These are phyloP conservation scores for Fusarium sp. DNA, from an alignment of 2,329 filamentous ascomycete genomes.

Conservation along the genomic window DNA sequence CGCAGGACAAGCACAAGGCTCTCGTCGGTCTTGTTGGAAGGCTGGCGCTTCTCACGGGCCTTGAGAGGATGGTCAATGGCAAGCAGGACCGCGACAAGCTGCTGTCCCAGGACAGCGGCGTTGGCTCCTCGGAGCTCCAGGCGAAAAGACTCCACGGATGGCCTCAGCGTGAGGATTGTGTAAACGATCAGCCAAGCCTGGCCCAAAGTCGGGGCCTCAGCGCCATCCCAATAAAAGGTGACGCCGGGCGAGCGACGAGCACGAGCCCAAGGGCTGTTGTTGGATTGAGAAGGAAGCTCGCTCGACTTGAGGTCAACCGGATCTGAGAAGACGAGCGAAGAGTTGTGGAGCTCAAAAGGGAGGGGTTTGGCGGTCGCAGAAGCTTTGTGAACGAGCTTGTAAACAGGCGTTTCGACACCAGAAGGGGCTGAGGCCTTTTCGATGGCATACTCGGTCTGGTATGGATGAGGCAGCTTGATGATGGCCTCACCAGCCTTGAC, in stretches of 20 bases:
- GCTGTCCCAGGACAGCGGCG: constrained; percentile 50
- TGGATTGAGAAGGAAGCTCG: constrained; percentile 61
- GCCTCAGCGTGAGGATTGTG: constrained; percentile 63
- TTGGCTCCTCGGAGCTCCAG: constrained; percentile 57
- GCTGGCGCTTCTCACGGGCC: constrained; percentile 47
- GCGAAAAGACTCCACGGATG: constrained; percentile 61
- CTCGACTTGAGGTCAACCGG: constrained; percentile 61
- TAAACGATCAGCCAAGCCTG: constrained; percentile 67
- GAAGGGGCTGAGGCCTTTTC: constrained; percentile 46
- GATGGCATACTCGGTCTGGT: constrained; percentile 59
- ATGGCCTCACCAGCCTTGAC: constrained; percentile 51
- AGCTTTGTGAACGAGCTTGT: constrained; percentile 51
- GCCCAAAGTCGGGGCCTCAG: constrained; percentile 57
- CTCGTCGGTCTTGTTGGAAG: constrained; percentile 40
- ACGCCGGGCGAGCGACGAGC: constrained; percentile 65
- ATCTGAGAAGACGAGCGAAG: constrained; percentile 58
- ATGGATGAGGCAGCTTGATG: constrained; percentile 63
- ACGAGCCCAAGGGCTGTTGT: constrained; percentile 69
- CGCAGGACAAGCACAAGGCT: constrained; percentile 59
- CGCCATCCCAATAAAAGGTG: constrained; percentile 57
- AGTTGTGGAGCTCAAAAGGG: constrained; percentile 49
- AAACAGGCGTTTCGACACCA: constrained; percentile 43
- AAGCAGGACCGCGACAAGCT: constrained; percentile 61
- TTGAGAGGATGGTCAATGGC: constrained; percentile 61
- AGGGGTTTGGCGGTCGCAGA: constrained; percentile 43